phyloP scores from a whole-genome alignment of 1,284 basidiomycete genomes.

The Trametes polyzona region DNA sequence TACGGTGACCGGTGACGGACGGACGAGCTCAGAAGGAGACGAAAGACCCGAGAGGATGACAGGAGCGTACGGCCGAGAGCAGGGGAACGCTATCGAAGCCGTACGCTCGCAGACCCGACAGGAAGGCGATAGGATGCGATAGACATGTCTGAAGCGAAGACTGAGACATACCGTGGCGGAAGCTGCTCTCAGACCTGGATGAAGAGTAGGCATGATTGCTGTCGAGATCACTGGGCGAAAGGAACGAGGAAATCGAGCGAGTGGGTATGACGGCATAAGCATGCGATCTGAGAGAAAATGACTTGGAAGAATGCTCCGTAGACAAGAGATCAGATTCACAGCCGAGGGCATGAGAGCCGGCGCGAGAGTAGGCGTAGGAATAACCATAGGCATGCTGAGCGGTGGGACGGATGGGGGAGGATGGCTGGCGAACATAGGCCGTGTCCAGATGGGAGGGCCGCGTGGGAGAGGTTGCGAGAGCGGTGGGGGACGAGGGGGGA shows the following conservation, averaged over 20 bases:
- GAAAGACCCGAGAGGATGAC: not conserved
- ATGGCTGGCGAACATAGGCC: constrained; percentile 7
- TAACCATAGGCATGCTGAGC: constrained; percentile 18
- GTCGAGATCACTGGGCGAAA: constrained; percentile 1
- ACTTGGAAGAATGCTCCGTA: not conserved
- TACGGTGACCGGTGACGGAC: constrained; percentile 9
- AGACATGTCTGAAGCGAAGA: not conserved
- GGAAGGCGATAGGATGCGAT: not conserved
- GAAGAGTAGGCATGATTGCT: constrained; percentile 2
- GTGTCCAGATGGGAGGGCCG: constrained; percentile 14
- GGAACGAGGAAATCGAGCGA: constrained; percentile 6
- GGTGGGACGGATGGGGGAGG: constrained; percentile 16
- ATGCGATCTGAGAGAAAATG: constrained; percentile 3
- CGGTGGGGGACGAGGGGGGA: constrained; percentile 21
- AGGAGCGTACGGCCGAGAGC: constrained; percentile 13
- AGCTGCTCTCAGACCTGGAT: not conserved
- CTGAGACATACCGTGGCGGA: constrained; percentile 6
- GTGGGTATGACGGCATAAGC: constrained; percentile 15
- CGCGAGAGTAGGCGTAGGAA: constrained; percentile 16
- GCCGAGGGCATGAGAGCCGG: not conserved
- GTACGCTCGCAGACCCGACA: not conserved
- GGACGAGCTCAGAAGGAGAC: constrained; percentile 9
- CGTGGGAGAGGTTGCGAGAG: constrained; percentile 15
- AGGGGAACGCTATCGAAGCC: not conserved
- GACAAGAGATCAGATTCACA: constrained; percentile 8